Conservation (phyloP, 164 flowering plant genomes). For the Platanus orientalis region DNA sequence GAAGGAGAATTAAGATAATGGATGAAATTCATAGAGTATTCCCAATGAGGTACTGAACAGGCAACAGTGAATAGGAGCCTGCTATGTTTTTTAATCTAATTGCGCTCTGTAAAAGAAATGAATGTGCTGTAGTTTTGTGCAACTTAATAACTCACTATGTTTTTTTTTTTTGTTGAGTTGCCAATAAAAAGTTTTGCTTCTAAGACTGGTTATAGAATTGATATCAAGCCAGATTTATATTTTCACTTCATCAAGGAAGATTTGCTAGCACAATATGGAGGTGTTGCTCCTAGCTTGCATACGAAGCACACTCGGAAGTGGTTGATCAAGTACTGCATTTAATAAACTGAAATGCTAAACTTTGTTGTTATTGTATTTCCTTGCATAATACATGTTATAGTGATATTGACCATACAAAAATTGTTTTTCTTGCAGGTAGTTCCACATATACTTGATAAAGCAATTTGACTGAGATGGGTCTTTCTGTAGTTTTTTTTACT, state of each 20-base stretch:
- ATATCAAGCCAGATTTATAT: conserved; percentile 10
- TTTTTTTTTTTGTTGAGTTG: neutral
- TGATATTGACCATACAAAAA: no score
- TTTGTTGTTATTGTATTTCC: neutral
- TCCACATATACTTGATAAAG: conserved; percentile 73
- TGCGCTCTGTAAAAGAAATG: no score
- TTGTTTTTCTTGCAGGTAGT: conserved; percentile 54
- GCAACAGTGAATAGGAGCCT: no score
- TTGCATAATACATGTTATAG: neutral
- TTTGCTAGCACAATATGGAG: conserved; percentile 79
- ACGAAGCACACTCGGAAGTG: conserved; percentile 75
- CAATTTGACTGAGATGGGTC: conserved; percentile 57
- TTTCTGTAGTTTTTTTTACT: conserved; percentile 92
- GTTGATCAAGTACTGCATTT: conserved; percentile 70
- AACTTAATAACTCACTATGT: neutral
- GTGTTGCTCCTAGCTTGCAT: conserved; percentile 97
- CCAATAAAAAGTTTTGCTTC: neutral
- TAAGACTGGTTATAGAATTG: neutral
- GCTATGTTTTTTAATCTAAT: no score
- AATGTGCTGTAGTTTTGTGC: no score
- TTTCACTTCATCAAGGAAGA: conserved; percentile 59
- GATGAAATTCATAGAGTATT: no score
- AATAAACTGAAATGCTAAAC: neutral
- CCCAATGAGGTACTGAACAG: no score
- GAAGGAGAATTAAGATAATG: no score